Conservation (phyloP, 73 alveolate genomes). For the Symbiodinium pilosum region DNA sequence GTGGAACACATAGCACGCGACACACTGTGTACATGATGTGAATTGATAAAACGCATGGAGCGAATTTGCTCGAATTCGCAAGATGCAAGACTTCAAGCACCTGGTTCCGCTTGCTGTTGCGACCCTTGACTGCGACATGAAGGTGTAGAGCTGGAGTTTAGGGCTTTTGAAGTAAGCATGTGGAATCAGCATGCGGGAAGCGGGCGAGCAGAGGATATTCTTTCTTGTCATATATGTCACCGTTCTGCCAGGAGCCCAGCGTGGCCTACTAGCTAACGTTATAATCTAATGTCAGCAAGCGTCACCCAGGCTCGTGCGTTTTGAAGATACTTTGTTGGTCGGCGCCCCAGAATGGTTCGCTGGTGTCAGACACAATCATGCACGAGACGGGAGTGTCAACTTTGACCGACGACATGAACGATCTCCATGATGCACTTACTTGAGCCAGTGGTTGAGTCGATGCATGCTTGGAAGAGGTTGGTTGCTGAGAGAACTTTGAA, state of each 20-base stretch:
- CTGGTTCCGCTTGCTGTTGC: slow-evolving; percentile 67
- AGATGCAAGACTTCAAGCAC: slow-evolving; percentile 52
- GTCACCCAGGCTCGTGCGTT: slow-evolving; percentile 31
- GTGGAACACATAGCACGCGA: no score
- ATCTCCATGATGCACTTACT: no score
- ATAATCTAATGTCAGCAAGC: no score
- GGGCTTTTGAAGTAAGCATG: neutral
- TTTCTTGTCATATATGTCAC: slow-evolving; percentile 54
- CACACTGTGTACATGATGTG: no score
- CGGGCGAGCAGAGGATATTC: neutral
- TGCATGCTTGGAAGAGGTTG: no score
- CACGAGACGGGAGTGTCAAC: no score
- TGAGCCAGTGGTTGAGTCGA: no score
- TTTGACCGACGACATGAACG: no score
- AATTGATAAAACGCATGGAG: slow-evolving; percentile 1
- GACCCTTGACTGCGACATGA: neutral
- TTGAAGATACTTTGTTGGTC: slow-evolving; percentile 62
- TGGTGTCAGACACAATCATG: no score
- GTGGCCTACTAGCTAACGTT: neutral
- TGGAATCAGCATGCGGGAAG: neutral
- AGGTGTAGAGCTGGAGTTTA: neutral
- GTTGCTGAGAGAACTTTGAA: no score
- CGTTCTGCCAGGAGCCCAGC: neutral
- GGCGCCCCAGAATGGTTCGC: no score
- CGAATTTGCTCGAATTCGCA: neutral